A percentile compares a stretch with the other conserved stretches of the same genome.
Evolutionary conservation across 352 stramenopile genomes (phyloP).

Genomic region (Phytophthora boehmeriae): DNA sequence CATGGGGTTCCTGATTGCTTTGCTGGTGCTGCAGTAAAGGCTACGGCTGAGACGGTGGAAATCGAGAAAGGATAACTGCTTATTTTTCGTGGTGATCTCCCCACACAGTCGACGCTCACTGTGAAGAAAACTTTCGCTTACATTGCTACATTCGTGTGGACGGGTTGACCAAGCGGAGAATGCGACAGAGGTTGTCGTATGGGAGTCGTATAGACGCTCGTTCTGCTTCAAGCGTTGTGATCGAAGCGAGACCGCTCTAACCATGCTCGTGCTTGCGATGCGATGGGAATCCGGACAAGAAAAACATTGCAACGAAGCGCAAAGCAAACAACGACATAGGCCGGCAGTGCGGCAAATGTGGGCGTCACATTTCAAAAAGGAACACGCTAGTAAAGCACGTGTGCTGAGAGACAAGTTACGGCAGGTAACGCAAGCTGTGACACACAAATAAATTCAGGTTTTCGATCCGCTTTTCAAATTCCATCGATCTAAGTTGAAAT

Average conservation of each 20-base stretch:
- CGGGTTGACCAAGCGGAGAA: neutral
- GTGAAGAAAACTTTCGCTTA: neutral
- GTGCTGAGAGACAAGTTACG: neutral
- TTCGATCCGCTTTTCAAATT: no score
- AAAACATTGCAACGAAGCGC: neutral
- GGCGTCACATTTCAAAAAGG: conserved; percentile 5
- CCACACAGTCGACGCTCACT: neutral
- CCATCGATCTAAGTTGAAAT: no score
- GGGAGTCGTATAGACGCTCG: neutral
- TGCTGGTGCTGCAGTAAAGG: neutral
- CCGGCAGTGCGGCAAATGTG: conserved; percentile 1
- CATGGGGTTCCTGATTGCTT: neutral
- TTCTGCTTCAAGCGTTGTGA: conserved; percentile 5
- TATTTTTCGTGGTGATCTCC: neutral
- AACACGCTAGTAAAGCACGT: conserved; percentile 2
- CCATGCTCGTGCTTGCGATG: conserved; percentile 1
- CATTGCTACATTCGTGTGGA: conserved; percentile 2
- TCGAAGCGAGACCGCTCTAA: neutral
- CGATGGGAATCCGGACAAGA: conserved; percentile 1
- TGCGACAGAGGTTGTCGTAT: neutral
- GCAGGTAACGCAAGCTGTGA: no score
- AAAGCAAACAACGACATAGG: conserved; percentile 11
- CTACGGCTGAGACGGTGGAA: neutral
- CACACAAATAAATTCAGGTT: no score
- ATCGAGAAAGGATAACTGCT: neutral